Base-by-base conservation (phyloP, 352 stramenopile genomes). In the Pythium monospermum region DNA sequence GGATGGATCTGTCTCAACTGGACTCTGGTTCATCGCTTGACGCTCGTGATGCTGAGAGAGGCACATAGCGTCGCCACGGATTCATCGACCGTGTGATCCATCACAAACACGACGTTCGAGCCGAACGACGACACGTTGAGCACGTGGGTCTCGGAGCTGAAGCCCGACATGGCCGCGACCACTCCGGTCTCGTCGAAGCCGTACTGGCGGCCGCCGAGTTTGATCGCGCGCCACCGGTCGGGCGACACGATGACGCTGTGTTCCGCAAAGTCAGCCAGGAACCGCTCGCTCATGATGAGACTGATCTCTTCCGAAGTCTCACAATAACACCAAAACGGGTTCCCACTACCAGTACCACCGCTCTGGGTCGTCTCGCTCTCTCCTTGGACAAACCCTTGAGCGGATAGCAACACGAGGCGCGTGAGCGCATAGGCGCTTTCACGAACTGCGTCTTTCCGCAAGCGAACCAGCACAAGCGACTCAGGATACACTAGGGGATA, bases 111-210 rank as follows among this genome's bases (percentile, higher is more conserved):
- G 13, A 91, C 74, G 57, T 94, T 94, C 23, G 80, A 90, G 31
- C 72, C 78, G 44, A 89, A 94, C 37, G 76, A 90, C n/a, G 73
- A 87, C 43, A 94, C 76, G 49, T 94, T 94, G 33, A 94, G 78
- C 43, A 94, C 79, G 52, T 93, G 83, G 2, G 73, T 81, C 21
- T 94, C 71, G 6, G 83, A 85, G 47, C 68, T 73, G 52, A 87
- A 91, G 11, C 68, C 75, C 5, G 83, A 94, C 85, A 95, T 95
- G 26, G 77, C 82, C 26, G 82, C 81, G 21, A 93, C 85, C 23
- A 95, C 76, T 28, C 85, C 85, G 6, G 79, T 95, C 53, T 94
- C 85, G 53, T 95, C 79, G 49, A 95, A 95, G 16, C 76, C 78
- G 54, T 87, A 93, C 11, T 71, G 74, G 6, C 81, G 74, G 6